A percentile compares a stretch with the other conserved stretches of the same genome.
These are phyloP conservation scores for Talinum fruticosum DNA, from an alignment of 148 eudicot genomes.

Conservation along the genomic window DNA sequence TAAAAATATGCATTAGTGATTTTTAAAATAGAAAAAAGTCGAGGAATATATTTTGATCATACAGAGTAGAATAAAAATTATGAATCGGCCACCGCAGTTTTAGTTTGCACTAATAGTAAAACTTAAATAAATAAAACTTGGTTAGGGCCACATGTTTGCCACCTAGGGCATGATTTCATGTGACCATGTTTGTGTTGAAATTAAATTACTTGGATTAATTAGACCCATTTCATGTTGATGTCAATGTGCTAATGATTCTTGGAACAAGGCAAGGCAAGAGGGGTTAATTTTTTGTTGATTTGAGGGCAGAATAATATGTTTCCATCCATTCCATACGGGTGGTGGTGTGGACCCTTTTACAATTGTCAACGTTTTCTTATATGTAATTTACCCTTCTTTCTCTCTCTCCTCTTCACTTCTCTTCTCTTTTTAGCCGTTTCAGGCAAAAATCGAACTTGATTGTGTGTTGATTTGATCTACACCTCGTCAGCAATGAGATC, in stretches of 20 bases:
- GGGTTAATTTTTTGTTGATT: slow-evolving; percentile 10
- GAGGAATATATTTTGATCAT: no score
- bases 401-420: neutral
- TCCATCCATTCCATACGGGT: neutral
- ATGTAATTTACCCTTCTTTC: no score
- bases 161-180: slow-evolving; percentile 29
- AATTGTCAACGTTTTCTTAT: slow-evolving; percentile 5
- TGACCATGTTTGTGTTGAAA: slow-evolving; percentile 15
- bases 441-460: neutral
- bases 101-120: no score
- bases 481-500: neutral
- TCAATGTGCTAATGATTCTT: slow-evolving; percentile 33
- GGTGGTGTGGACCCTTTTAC: neutral
- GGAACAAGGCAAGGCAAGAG: slow-evolving; percentile 7
- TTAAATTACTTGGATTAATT: neutral
- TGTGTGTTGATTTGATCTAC: neutral
- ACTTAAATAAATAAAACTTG: neutral
- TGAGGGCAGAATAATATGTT: slow-evolving; percentile 19
- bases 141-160: slow-evolving; percentile 46
- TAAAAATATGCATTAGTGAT: no score
- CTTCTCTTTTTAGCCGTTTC: neutral
- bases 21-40: no score
- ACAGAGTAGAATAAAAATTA: no score
- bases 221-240: slow-evolving; percentile 1
- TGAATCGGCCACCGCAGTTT: no score